Percentiles rank a stretch among this genome's conserved stretches.
These are phyloP conservation scores for Lecanicillium sp. DNA, from an alignment of 2,329 filamentous ascomycete genomes.

Conservation along the genomic window DNA sequence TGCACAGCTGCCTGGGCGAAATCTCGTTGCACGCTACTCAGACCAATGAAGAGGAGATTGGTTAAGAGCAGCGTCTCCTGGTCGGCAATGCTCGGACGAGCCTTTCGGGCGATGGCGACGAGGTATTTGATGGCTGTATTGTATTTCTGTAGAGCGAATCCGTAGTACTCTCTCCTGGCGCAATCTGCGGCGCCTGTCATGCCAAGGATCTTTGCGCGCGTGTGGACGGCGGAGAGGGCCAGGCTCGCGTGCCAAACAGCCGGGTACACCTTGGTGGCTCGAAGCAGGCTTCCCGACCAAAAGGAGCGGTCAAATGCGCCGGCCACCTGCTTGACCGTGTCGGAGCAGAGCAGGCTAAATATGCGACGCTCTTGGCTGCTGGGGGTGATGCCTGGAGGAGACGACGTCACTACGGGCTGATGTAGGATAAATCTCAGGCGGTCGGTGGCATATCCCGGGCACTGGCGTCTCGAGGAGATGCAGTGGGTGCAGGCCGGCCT, in stretches of 20 bases:
- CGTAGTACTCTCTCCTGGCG: background rate
- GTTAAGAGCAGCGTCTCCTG: conserved; percentile 4
- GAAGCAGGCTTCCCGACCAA: conserved; percentile 1
- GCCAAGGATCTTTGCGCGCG: background rate
- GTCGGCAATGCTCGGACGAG: conserved; percentile 1
- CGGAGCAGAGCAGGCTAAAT: conserved; percentile 6
- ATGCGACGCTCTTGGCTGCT: conserved; percentile 3
- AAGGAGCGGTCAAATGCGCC: conserved; percentile 4
- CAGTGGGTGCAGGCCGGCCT: conserved; percentile 17
- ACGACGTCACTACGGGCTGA: conserved; percentile 1
- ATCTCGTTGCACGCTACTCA: conserved; percentile 1
- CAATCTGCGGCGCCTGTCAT: background rate
- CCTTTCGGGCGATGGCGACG: conserved; percentile 2
- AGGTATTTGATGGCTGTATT: conserved; percentile 3
- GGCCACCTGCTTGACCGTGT: background rate
- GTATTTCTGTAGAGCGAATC: conserved; percentile 4
- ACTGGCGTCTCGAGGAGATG: conserved; percentile 12
- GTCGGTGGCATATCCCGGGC: conserved; percentile 21
- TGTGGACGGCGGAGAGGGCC: conserved; percentile 3
- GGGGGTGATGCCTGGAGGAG: background rate
- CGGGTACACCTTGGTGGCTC: conserved; percentile 3
- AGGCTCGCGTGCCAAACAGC: conserved; percentile 7
- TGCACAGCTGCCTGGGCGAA: conserved; percentile 3
- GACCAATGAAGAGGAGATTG: conserved; percentile 3
- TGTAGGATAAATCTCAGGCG: conserved; percentile 1